phyloP scores from a whole-genome alignment of 768 basidiomycete genomes.

The Cyathus striatus region DNA sequence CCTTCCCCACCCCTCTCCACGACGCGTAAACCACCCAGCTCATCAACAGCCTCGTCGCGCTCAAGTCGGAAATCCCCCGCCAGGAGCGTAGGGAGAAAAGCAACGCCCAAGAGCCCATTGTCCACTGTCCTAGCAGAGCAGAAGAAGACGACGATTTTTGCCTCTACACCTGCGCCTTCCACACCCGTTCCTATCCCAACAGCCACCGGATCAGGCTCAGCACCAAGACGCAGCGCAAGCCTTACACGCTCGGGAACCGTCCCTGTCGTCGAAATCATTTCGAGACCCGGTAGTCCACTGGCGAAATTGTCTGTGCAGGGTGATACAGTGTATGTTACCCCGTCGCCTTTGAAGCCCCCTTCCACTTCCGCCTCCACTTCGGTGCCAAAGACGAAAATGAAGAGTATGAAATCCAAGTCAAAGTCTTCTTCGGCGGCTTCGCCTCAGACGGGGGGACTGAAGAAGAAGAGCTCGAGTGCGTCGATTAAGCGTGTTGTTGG shows the following conservation, averaged over 20 bases:
- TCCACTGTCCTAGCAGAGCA: too few relatives aligned
- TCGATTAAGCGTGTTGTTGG: neutral
- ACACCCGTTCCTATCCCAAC: constrained; percentile 6
- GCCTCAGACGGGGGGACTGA: neutral
- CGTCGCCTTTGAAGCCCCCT: neutral
- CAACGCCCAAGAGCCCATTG: too few relatives aligned
- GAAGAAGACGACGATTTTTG: constrained; percentile 15
- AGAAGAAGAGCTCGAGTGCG: neutral
- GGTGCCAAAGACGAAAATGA: neutral
- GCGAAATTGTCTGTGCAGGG: neutral
- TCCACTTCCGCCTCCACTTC: neutral
- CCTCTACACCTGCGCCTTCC: constrained; percentile 11
- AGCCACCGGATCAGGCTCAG: constrained; percentile 1
- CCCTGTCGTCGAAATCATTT: neutral
- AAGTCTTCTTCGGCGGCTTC: neutral
- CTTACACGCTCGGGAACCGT: neutral
- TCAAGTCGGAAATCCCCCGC: constrained; percentile 20
- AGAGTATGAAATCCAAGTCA: neutral
- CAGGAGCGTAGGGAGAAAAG: constrained; percentile 9
- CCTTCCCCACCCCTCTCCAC: too few relatives aligned
- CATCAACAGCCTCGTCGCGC: too few relatives aligned
- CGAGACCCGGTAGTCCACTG: neutral
- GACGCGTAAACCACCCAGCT: too few relatives aligned
- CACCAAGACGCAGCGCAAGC: neutral
- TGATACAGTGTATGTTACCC: neutral